Evolutionary conservation across 1,284 basidiomycete species (phyloP), one percentile per base, ranked within the genome.

Genomic region (Malassezia dermatis): DNA sequence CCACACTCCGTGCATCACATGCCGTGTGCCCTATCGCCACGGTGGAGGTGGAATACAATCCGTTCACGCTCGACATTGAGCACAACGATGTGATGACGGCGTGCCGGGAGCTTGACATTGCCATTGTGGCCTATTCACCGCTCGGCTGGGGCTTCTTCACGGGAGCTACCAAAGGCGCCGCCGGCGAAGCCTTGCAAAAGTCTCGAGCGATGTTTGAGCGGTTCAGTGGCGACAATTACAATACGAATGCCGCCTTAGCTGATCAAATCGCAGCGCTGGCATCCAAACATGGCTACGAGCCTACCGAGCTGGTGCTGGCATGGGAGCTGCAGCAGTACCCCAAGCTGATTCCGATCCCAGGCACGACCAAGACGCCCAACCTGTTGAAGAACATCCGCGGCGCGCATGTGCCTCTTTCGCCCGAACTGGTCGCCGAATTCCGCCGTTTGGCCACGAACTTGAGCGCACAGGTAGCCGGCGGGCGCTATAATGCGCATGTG

Each of bases 41-140:
- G 4, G 74, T 84, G 23, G 82, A 85, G 71, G 75, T 83, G 28
- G 84, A 85, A 69, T 81, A 81, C 66, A 82, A 81, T 2, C 82
- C 83, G 0, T 84, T 83, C 75, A 78, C 78, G 15, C 76, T 73
- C 31, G 76, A 77, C 45, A 76, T 77, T 21, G 78, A 80, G 54
- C 69, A 76, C 43, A 69, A 75, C 46, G 76, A 76, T 13, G 77
- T 76, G 17, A 49, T 76, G 45, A 59, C 62, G 0, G 75, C 66
- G 19, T 77, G 75, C 61, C 75, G 77, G 27, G 78, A 81, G 55
- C 76, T 80, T 15, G 75, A 76, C 2, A 75, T 81, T 32, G 76
- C 82, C 15, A 77, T 86, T 46, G 76, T 83, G 10, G 82, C 82
- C 3, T 85, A 85, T 66, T 79, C 79, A 0, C 65, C 65, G 5